A percentile compares a stretch with the other conserved stretches of the same genome.
These are phyloP conservation scores for Sphaerulina musiva DNA, from an alignment of 2,329 filamentous ascomycete species.

Conservation along the genomic window DNA sequence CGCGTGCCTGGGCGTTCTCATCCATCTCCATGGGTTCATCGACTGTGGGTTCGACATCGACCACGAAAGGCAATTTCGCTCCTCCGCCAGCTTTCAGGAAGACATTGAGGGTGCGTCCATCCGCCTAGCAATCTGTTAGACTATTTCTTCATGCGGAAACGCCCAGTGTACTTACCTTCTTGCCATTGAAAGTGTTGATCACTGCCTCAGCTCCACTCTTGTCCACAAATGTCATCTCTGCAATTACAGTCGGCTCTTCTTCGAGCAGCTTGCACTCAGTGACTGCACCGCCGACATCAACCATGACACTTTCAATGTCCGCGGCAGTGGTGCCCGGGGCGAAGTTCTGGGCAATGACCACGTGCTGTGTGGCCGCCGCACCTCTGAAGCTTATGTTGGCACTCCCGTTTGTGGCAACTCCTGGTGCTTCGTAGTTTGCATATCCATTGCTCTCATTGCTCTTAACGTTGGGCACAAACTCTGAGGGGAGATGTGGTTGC, in stretches of 20 bases:
- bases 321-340: constrained; percentile 73
- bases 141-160: background rate
- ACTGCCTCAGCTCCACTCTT: constrained; percentile 67
- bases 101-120: constrained; percentile 66
- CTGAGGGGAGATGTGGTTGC: constrained; percentile 32
- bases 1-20: constrained; percentile 29
- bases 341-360: constrained; percentile 73
- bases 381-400: constrained; percentile 63
- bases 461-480: constrained; percentile 24
- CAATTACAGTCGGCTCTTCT: constrained; percentile 66
- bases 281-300: constrained; percentile 56
- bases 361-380: constrained; percentile 57
- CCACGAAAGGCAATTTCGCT: constrained; percentile 13
- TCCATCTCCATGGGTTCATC: constrained; percentile 43
- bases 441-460: constrained; percentile 28
- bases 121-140: constrained; percentile 49
- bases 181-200: constrained; percentile 69
- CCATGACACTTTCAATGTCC: constrained; percentile 75
- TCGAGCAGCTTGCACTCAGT: constrained; percentile 58
- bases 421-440: constrained; percentile 28
- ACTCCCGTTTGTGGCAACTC: constrained; percentile 24
- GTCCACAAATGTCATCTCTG: constrained; percentile 68
- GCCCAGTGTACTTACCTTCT: constrained; percentile 53
- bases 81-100: constrained; percentile 39
- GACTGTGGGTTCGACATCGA: constrained; percentile 16